Evolutionary conservation across 208 protist species (phyloP).

Genomic region (Leptomonas pyrrhocoris): DNA sequence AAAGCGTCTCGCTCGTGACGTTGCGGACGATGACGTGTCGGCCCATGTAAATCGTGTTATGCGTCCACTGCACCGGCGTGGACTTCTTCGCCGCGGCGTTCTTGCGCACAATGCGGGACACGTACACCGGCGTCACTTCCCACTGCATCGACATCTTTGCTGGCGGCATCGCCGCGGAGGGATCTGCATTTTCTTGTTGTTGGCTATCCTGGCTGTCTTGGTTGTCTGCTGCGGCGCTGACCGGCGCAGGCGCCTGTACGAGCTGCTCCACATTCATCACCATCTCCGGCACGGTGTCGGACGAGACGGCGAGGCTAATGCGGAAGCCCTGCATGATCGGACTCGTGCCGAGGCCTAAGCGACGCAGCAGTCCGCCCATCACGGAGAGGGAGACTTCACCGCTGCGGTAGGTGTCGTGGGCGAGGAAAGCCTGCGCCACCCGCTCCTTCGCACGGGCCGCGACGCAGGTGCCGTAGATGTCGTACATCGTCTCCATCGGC

Average conservation of each 20-base stretch:
- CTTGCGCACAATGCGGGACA: conserved; percentile 44
- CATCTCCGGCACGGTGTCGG: conserved; percentile 12
- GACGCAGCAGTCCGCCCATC: conserved; percentile 47
- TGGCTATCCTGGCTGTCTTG: not conserved
- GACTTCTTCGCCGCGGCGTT: conserved; percentile 23
- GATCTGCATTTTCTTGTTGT: not conserved
- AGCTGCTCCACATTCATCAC: conserved; percentile 30
- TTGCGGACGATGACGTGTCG: conserved; percentile 37
- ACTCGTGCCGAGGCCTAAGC: conserved; percentile 58
- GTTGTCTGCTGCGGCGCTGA: not conserved
- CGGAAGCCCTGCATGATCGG: conserved; percentile 40
- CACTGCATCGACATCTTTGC: conserved; percentile 12
- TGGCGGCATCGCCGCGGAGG: not conserved
- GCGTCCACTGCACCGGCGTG: conserved; percentile 33
- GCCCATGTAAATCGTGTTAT: conserved; percentile 48
- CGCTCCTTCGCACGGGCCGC: conserved; percentile 42
- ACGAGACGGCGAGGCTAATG: conserved; percentile 32
- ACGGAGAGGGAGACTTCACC: conserved; percentile 61
- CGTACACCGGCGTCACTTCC: conserved; percentile 35
- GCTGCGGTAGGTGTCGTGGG: conserved; percentile 57
- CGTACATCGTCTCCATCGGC: conserved; percentile 29
- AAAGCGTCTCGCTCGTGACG: conserved; percentile 32
- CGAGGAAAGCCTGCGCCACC: conserved; percentile 56
- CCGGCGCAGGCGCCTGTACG: conserved; percentile 1
- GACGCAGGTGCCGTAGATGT: conserved; percentile 46